Evolutionary conservation across 139 green algal genomes (phyloP), one percentile per base, ranked within the genome.

Genomic region (Raphidocelis subcapitata): DNA sequence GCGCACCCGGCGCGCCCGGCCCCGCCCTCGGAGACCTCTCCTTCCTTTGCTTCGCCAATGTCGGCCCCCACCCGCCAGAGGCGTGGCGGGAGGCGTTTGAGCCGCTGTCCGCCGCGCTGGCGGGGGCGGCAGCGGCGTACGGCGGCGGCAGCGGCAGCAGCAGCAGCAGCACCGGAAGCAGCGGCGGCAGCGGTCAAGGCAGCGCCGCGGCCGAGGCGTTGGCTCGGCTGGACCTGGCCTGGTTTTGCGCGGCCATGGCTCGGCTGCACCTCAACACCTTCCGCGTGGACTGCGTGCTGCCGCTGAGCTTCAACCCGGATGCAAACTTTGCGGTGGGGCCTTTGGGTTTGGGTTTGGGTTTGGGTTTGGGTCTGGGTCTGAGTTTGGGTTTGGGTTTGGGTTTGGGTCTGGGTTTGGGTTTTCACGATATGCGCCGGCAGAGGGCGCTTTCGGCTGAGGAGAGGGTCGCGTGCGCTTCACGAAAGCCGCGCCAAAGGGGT

Each of bases 241-340:
- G 52, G 23, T 61, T 14, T 15, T 26, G 20, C 18, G 56, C 5
- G 2, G 56, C 5, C 56, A 35, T 63, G 60, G 54, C 80, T 3
- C 70, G 80, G 0, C 70, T 88, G 59, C 83, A 88, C 44, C 65
- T 88, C 57, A 88, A 88, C 72, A 69, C 74, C 18, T 88, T 88
- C 77, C 70, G 75, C 28, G 79, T 85, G 65, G 56, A 76, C 21
- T 36, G 41, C 29, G 31, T 68, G 2, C 23, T 72, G 5, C 31
- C 36, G 1, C 57, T 78, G 5, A 28, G 72, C 51, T 76, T 49
- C 41, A 8, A 49, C n/a, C n/a, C n/a, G n/a, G n/a, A n/a, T n/a
- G n/a, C n/a, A n/a, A n/a, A n/a, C n/a, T n/a, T n/a, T n/a, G n/a
- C n/a, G n/a, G n/a, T n/a, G n/a, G n/a, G n/a, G n/a, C n/a, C n/a